Conservation (phyloP, 2,329 filamentous ascomycete species). For the Aspergillus vadensis region DNA sequence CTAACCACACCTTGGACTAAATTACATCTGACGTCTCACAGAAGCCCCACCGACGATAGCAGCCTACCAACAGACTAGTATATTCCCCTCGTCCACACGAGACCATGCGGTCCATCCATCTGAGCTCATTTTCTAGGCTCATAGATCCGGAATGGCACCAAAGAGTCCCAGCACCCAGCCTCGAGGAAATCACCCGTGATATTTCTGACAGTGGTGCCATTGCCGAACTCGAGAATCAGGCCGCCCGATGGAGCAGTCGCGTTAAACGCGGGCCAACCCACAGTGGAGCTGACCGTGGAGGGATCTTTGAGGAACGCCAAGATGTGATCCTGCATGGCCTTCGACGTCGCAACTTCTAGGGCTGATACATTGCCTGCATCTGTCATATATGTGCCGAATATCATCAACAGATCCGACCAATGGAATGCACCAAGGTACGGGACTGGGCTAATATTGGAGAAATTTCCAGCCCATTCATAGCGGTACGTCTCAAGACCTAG, state of each 20-base stretch:
- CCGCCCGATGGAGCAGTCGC: conserved; percentile 22
- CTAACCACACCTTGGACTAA: no score
- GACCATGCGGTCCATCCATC: no score
- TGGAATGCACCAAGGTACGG: conserved; percentile 50
- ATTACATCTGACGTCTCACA: no score
- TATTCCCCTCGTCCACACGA: no score
- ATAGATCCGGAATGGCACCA: conserved; percentile 26
- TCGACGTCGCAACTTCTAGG: conserved; percentile 22
- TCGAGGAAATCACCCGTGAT: conserved; percentile 5
- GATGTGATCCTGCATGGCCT: conserved; percentile 27
- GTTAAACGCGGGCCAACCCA: conserved; percentile 16
- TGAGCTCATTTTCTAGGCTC: background rate
- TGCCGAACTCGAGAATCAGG: conserved; percentile 4
- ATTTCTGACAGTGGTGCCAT: background rate
- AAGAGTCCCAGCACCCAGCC: background rate
- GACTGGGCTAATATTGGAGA: conserved; percentile 43
- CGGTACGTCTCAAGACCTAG: conserved; percentile 37
- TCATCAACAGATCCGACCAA: conserved; percentile 28
- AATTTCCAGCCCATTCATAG: conserved; percentile 44
- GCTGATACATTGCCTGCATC: conserved; percentile 8
- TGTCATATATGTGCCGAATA: conserved; percentile 23
- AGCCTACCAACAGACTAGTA: no score
- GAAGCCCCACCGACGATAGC: no score
- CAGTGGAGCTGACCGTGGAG: background rate
- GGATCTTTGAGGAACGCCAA: conserved; percentile 27